Evolutionary conservation across 2,329 filamentous ascomycete species (phyloP), one percentile per base, ranked within the genome.

Genomic region (Reticulascus tulasneorum): DNA sequence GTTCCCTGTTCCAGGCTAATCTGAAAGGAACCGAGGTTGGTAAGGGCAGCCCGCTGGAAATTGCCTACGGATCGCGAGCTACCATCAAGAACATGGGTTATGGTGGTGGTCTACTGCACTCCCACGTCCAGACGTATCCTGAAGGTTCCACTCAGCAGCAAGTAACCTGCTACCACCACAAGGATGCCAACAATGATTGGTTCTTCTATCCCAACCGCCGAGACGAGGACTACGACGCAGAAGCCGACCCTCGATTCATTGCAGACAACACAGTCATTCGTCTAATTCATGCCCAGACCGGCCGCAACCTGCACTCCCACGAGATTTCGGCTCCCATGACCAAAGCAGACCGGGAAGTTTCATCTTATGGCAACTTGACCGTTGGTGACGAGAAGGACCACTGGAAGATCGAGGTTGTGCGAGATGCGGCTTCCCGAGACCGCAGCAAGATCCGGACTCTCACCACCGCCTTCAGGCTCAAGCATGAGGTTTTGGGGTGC

Each of bases 21-120:
- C 75, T 98, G 23, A 83, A 80, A 52, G 93, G 93, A 18, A 97
- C 91, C 9, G 86, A 94, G 47, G 91, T 98, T 44, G 91, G 91
- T 55, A 89, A 87, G 61, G 85, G 95, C 60, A 96, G 90, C 55
- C 93, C 94, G 16, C 75, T 98, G 12, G 93, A 98, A 58, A 73
- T 98, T 47, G 91, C 89, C 6, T 73, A 85, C 46, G 93, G 94
- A 18, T 98, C 93, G 23, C 81, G 85, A 40, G 86, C 84, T 8
- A 98, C 93, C 0, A 71, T 98, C 48, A 98, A 98, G 75, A 98
- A 98, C 62, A 98, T 97, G 93, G 93, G 93, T 21, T 98, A 98
- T 53, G 93, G 93, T 42, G 93, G 93, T 56, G 93, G 93, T 59
- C 79, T 98, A 23, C 81, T 97, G 29, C 91, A 97, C 66, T 96